Conservation (phyloP, 352 stramenopile genomes). For the Pythium myriotylum region DNA sequence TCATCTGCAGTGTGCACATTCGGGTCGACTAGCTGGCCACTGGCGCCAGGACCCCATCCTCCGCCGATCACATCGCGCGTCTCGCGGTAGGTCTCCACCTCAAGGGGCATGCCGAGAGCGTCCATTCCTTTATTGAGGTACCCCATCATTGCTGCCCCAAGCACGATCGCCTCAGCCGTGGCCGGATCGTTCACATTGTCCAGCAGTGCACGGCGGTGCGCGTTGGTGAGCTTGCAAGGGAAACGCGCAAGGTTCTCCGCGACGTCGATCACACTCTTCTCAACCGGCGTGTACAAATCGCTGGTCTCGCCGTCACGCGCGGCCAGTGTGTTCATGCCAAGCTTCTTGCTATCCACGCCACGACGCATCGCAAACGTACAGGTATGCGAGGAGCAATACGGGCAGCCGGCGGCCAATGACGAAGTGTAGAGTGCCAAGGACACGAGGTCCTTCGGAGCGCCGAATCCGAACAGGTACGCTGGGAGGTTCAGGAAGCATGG, state of each 20-base stretch:
- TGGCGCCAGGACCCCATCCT: constrained; percentile 13
- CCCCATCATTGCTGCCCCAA: constrained; percentile 25
- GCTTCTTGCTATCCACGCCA: constrained; percentile 21
- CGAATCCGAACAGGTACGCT: constrained; percentile 26
- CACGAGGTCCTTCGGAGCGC: constrained; percentile 23
- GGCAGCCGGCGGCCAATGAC: constrained; percentile 19
- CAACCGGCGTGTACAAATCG: constrained; percentile 9
- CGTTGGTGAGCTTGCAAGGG: constrained; percentile 30
- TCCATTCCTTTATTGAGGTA: constrained; percentile 32
- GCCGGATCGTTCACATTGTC: constrained; percentile 11
- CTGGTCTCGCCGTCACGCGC: constrained; percentile 5
- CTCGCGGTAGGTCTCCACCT: constrained; percentile 27
- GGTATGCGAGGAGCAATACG: constrained; percentile 28
- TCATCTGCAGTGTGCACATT: constrained; percentile 17
- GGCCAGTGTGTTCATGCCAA: constrained; percentile 7
- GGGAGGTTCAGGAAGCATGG: constrained; percentile 26
- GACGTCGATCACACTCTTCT: constrained; percentile 25
- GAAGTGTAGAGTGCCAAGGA: constrained; percentile 25
- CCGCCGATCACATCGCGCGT: constrained; percentile 23
- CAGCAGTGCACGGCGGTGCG: constrained; percentile 9
- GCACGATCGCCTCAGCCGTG: constrained; percentile 17
- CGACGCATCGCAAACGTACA: constrained; percentile 26
- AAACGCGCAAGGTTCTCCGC: constrained; percentile 16
- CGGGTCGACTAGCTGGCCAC: constrained; percentile 21
- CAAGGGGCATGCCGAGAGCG: constrained; percentile 26